Evolutionary conservation across 345 rosid genomes (phyloP).

Genomic region (Luvunga scandens): DNA sequence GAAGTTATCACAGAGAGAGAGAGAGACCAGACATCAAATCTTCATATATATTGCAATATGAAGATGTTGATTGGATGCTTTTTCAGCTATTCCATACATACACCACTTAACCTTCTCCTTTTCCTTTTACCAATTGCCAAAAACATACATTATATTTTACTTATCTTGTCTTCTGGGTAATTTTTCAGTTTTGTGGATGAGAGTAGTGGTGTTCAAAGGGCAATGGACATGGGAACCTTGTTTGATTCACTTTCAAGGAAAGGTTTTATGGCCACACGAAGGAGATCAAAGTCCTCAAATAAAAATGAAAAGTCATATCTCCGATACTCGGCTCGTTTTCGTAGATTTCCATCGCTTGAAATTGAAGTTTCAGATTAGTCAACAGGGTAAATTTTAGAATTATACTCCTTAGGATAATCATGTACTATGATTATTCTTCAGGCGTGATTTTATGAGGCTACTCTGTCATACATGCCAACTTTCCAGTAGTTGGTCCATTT

Average conservation of each 20-base stretch:
- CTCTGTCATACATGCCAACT: not conserved
- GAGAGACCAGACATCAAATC: not conserved
- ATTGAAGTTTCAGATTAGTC: conserved; percentile 58
- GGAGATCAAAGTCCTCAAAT: conserved; percentile 45
- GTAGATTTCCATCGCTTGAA: conserved; percentile 40
- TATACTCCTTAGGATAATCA: not conserved
- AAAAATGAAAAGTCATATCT: conserved; percentile 32
- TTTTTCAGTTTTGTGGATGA: conserved; percentile 54
- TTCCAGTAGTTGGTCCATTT: not conserved
- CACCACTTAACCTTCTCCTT: not conserved
- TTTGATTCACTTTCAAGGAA: conserved; percentile 52
- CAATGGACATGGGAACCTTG: conserved; percentile 77
- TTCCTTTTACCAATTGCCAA: not conserved
- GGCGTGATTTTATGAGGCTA: not conserved
- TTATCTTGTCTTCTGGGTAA: not conserved
- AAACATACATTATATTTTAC: not conserved
- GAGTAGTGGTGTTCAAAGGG: conserved; percentile 39
- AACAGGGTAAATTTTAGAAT: conserved; percentile 6
- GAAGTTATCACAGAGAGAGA: not conserved
- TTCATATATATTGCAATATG: not conserved
- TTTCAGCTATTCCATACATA: not conserved
- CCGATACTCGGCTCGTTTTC: conserved; percentile 47
- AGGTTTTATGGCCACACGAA: conserved; percentile 51
- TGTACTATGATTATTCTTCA: not conserved
- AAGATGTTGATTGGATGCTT: not conserved